Percentiles rank a stretch among this genome's conserved stretches.
These are phyloP conservation scores for Paramecium pentaurelia DNA, from an alignment of 73 alveolate species.

Conservation along the genomic window DNA sequence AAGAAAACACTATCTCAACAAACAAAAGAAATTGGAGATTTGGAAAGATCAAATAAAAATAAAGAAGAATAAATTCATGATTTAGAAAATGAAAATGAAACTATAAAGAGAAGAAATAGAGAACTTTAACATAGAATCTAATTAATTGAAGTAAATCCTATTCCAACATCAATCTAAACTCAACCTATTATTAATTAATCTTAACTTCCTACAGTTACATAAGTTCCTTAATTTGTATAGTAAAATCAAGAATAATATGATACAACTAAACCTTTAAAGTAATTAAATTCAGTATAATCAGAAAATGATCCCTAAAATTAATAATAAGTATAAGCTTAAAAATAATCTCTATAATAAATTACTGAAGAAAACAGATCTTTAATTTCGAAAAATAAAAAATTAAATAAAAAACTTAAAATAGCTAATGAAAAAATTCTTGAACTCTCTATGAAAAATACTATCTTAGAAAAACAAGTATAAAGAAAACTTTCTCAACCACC, in stretches of 20 bases:
- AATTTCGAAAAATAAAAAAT: background rate
- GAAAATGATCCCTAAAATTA: background rate
- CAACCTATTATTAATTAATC: background rate
- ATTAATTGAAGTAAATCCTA: conserved; percentile 39
- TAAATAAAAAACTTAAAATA: conserved; percentile 16
- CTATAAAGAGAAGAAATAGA: conserved; percentile 56
- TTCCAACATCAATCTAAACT: background rate
- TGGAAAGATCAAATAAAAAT: background rate
- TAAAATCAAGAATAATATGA: background rate
- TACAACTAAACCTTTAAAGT: background rate
- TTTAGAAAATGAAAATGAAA: conserved; percentile 52
- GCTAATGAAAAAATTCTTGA: conserved; percentile 56
- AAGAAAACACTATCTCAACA: background rate
- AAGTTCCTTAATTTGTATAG: background rate
- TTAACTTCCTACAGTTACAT: background rate
- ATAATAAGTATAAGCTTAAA: background rate
- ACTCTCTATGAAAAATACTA: background rate
- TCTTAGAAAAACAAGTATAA: background rate
- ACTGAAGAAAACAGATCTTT: conserved; percentile 10
- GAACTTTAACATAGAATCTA: conserved; percentile 52
- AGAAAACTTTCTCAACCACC: background rate
- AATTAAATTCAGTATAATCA: background rate
- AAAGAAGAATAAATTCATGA: conserved; percentile 58
- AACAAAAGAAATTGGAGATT: background rate
- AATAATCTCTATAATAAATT: conserved; percentile 10